Evolutionary conservation across 495 filamentous ascomycete genomes (phyloP).

Genomic region (Aspergillus hancockii): DNA sequence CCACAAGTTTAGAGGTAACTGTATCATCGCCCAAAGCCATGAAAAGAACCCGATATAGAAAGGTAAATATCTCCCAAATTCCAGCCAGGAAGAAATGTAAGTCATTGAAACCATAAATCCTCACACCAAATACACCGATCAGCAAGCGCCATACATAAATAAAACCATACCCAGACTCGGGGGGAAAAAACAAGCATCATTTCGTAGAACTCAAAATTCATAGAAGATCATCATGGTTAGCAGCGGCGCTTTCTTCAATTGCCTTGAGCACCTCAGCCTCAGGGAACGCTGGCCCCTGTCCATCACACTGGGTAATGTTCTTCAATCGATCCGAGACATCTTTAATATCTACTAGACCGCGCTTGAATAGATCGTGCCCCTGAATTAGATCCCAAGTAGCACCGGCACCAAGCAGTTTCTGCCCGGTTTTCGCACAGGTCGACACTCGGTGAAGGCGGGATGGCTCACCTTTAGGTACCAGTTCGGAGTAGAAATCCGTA

Average conservation of each 20-base stretch:
- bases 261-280: conserved; percentile 71
- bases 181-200: conserved; percentile 8
- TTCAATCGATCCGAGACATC: conserved; percentile 76
- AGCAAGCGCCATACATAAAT: conserved; percentile 2
- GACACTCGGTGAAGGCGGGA: conserved; percentile 69
- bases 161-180: conserved; percentile 6
- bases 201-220: conserved; percentile 34
- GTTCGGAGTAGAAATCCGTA: conserved; percentile 58
- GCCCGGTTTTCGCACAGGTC: conserved; percentile 63
- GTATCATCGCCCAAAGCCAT: not conserved
- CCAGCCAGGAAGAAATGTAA: conserved; percentile 12
- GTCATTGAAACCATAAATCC: conserved; percentile 12
- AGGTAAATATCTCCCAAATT: not conserved
- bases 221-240: conserved; percentile 72
- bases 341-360: conserved; percentile 81
- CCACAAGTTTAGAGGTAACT: not conserved
- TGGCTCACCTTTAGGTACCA: conserved; percentile 39
- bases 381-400: conserved; percentile 94
- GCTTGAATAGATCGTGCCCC: conserved; percentile 73
- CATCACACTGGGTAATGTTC: conserved; percentile 80
- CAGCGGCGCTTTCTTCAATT: conserved; percentile 75
- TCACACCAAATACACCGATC: conserved; percentile 3
- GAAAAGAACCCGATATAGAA: not conserved
- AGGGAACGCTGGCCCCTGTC: conserved; percentile 85
- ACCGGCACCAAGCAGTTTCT: conserved; percentile 73